Conservation (phyloP, 768 basidiomycete genomes). For the Thelephora ganbajun region DNA sequence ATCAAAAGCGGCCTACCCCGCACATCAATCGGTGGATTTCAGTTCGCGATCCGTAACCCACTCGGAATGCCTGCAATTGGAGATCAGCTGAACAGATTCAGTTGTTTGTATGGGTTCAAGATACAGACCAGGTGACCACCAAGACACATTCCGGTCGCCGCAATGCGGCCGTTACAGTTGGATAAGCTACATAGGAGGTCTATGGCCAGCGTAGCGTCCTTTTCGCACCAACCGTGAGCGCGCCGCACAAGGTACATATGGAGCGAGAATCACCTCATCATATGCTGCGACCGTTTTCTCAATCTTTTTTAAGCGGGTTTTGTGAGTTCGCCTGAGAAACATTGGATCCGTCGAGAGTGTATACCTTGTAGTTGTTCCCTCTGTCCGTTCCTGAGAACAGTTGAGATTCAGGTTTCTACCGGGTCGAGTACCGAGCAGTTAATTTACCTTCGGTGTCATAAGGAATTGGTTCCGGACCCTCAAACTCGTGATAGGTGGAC, state of each 20-base stretch:
- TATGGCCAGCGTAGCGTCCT: constrained; percentile 71
- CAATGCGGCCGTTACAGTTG: constrained; percentile 89
- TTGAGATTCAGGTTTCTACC: not conserved
- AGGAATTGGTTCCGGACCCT: constrained; percentile 75
- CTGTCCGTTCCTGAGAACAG: constrained; percentile 53
- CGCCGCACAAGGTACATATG: not conserved
- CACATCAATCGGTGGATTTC: not conserved
- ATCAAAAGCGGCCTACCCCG: constrained; percentile 72
- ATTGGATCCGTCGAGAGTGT: not conserved
- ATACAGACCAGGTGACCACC: constrained; percentile 69
- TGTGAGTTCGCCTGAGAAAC: not conserved
- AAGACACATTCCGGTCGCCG: constrained; percentile 85
- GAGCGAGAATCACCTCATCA: constrained; percentile 47
- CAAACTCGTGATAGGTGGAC: constrained; percentile 85
- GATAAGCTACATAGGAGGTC: constrained; percentile 58
- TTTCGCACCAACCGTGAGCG: not conserved
- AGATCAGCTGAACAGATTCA: constrained; percentile 21
- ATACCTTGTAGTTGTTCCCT: constrained; percentile 87
- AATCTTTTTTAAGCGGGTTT: constrained; percentile 30
- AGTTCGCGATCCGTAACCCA: constrained; percentile 12
- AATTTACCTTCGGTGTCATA: constrained; percentile 71
- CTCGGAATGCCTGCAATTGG: constrained; percentile 34
- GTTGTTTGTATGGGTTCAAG: constrained; percentile 3
- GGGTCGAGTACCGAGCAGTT: constrained; percentile 2
- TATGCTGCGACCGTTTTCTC: constrained; percentile 83